Evolutionary conservation across 441 rosid genomes (phyloP).

Genomic region (Aquilaria agallochum): DNA sequence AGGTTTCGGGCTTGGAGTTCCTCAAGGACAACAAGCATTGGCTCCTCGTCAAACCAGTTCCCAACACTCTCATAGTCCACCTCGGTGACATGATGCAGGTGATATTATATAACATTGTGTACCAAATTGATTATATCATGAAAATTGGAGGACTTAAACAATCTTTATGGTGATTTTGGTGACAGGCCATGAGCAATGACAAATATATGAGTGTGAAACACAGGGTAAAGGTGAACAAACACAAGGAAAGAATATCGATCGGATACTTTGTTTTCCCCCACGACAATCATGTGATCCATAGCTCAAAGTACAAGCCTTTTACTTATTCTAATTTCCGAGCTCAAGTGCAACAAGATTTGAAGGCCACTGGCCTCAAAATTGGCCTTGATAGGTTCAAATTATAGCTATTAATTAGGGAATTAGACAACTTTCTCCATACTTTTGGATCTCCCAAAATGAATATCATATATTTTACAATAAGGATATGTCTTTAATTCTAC

Average conservation of each 20-base stretch:
- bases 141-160: background rate
- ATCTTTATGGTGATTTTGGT: background rate
- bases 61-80: conserved; percentile 49
- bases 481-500: too few relatives aligned
- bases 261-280: conserved; percentile 80
- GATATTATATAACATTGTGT: background rate
- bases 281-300: conserved; percentile 45
- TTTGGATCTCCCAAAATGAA: background rate
- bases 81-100: conserved; percentile 95
- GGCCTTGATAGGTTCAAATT: conserved; percentile 48
- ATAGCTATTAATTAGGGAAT: background rate
- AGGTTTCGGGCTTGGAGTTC: conserved; percentile 61
- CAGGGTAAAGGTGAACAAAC: conserved; percentile 44
- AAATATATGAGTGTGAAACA: conserved; percentile 56
- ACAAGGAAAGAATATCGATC: conserved; percentile 51
- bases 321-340: conserved; percentile 59
- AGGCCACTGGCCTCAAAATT: conserved; percentile 37
- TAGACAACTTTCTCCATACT: background rate
- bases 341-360: conserved; percentile 58
- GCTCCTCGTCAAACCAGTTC: conserved; percentile 43
- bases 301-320: conserved; percentile 65
- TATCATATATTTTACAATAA: too few relatives aligned
- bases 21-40: conserved; percentile 53
- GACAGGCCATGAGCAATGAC: conserved; percentile 67
- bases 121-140: background rate